Evolutionary conservation across 768 basidiomycete species (phyloP).

Genomic region (Symmetrospora coprosmae): DNA sequence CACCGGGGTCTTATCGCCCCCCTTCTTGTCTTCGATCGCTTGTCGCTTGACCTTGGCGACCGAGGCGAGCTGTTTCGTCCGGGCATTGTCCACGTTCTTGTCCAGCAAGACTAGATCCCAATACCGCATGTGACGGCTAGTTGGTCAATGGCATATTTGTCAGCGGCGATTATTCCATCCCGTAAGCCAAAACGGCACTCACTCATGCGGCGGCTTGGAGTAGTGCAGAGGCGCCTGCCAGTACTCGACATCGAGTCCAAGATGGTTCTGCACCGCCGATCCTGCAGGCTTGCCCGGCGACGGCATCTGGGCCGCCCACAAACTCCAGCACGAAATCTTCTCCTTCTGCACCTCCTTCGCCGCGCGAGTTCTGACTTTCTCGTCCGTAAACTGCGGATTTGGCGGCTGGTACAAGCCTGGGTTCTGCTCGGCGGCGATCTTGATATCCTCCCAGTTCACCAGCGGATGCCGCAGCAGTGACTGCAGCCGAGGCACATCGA

Average conservation of each 20-base stretch:
- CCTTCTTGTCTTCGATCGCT: slow-evolving; percentile 20
- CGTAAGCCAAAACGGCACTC: neutral
- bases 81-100: slow-evolving; percentile 17
- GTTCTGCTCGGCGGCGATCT: slow-evolving; percentile 37
- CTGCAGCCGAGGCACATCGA: slow-evolving; percentile 47
- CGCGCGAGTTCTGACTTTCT: neutral
- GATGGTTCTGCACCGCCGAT: slow-evolving; percentile 37
- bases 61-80: neutral
- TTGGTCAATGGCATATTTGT: neutral
- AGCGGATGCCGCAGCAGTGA: slow-evolving; percentile 42
- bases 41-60: slow-evolving; percentile 26
- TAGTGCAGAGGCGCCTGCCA: slow-evolving; percentile 36
- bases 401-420: neutral
- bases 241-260: slow-evolving; percentile 28
- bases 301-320: slow-evolving; percentile 35
- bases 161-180: neutral
- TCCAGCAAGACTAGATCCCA: slow-evolving; percentile 28
- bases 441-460: slow-evolving; percentile 54
- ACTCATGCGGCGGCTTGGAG: slow-evolving; percentile 15
- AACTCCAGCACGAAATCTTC: slow-evolving; percentile 40
- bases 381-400: slow-evolving; percentile 12
- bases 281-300: slow-evolving; percentile 26
- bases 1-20: neutral
- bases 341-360: slow-evolving; percentile 30
- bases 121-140: slow-evolving; percentile 23